Base-by-base conservation (phyloP, 225 moss, liverwort and hornwort species). In the Neckera pumila region DNA sequence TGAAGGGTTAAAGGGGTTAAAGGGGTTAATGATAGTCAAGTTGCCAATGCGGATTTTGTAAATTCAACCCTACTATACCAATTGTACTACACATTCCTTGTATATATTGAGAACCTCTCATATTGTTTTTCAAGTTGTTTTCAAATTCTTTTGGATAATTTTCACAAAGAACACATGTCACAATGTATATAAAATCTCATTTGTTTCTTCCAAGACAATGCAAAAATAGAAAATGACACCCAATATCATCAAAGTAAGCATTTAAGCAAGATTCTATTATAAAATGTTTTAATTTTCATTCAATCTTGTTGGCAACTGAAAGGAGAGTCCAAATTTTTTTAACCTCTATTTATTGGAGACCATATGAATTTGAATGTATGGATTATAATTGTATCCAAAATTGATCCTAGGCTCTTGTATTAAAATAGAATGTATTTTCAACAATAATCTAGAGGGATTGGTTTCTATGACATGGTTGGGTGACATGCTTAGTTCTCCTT, bases 111-210 rank as follows among this genome's bases (percentile, higher is more conserved):
- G 1, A 75, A 31, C 19, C 31, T 20, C 18, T 45, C 4, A 11
- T 45, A 12, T 21, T 31, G 20, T 20, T 49, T 49, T 49, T 21
- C 8, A 76, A 76, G 47, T 21, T 49, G 8, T 49, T 33, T 53
- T 20, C 7, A 81, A 43, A 22, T 62, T 33, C 33, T 15, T 45
- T 45, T 45, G 2, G 7, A 45, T 22, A 45, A 16, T 16, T 15
- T 62, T 60, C 4, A 51, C 0, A 51, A 0, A 31, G 6, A 76
- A 8, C 2, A 33, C 22, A 62, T 14, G 15, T 15, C 1, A 2
- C 22, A 60, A 43, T 43, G 31, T 21, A 33, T 7, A 14, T 23
- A 34, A 15, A 63, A 81, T 45, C 62, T 40, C 23, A 33, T 81
- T 30, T 43, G 9, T 45, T 80, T 61, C 10, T 61, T 28, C 6